These are phyloP conservation scores for Monosporascus ibericus DNA, from an alignment of 2,329 filamentous ascomycete genomes.

Conservation along the genomic window DNA sequence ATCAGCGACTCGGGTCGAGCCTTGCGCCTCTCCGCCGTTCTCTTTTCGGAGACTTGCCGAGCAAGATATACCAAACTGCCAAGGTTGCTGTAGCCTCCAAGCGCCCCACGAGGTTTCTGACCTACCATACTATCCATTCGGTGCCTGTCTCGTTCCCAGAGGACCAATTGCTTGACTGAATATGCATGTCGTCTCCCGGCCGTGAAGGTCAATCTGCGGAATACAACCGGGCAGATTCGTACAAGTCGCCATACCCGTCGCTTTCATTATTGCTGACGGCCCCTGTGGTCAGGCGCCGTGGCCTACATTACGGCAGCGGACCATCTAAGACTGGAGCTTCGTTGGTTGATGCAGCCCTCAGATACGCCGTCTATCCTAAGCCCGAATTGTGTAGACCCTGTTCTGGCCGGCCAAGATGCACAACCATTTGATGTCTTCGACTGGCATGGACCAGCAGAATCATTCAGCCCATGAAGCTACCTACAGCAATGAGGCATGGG, in stretches of 20 bases:
- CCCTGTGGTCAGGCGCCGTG: conserved; percentile 15
- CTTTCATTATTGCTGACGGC: conserved; percentile 14
- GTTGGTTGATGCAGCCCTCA: conserved; percentile 16
- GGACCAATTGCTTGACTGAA: conserved; percentile 36
- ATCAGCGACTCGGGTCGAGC: conserved; percentile 17
- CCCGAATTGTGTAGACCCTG: conserved; percentile 12
- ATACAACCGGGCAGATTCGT: conserved; percentile 26
- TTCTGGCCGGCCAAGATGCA: conserved; percentile 32
- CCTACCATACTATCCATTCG: conserved; percentile 28
- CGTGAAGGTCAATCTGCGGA: conserved; percentile 33
- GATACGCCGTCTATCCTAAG: conserved; percentile 14
- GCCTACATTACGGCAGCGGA: conserved; percentile 14
- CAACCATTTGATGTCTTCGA: conserved; percentile 39
- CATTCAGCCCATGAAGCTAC: conserved; percentile 37
- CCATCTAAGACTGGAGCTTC: conserved; percentile 15
- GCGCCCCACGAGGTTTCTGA: conserved; percentile 26
- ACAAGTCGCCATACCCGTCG: conserved; percentile 21
- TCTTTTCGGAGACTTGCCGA: conserved; percentile 25
- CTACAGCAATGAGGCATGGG: conserved; percentile 46
- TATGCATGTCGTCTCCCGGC: conserved; percentile 43
- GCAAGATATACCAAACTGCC: conserved; percentile 20
- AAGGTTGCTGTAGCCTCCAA: conserved; percentile 30
- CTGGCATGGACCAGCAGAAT: conserved; percentile 40
- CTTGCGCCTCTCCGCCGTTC: conserved; percentile 23
- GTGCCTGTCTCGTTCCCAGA: conserved; percentile 23